Percentiles rank a stretch among this genome's conserved stretches.
phyloP scores from a whole-genome alignment of 352 stramenopile species.

The Halophytophthora polymorphica region DNA sequence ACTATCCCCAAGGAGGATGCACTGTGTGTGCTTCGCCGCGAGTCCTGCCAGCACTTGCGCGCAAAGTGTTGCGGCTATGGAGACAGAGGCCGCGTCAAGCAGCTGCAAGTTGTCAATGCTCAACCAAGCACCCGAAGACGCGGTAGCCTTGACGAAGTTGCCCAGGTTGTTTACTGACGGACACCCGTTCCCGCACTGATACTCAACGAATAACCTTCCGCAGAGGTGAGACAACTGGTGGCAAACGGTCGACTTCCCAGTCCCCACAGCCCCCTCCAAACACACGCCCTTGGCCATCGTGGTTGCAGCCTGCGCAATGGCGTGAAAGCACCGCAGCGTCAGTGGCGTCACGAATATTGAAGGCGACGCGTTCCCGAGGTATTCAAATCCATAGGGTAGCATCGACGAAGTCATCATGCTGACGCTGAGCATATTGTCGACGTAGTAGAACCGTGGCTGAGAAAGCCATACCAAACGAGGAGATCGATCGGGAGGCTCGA shows the following conservation, averaged over 20 bases:
- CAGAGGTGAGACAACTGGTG: conserved; percentile 39
- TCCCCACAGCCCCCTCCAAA: conserved; percentile 31
- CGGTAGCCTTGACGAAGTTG: conserved; percentile 49
- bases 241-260: conserved; percentile 48
- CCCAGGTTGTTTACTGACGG: conserved; percentile 29
- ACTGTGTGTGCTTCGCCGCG: conserved; percentile 34
- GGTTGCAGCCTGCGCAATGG: conserved; percentile 37
- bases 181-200: conserved; percentile 27
- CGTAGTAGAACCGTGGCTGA: conserved; percentile 67
- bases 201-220: conserved; percentile 43
- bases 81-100: conserved; percentile 16
- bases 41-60: conserved; percentile 42
- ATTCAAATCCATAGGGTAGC: conserved; percentile 71
- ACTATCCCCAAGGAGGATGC: conserved; percentile 32
- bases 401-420: conserved; percentile 43
- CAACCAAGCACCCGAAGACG: conserved; percentile 56
- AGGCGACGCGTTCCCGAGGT: conserved; percentile 45
- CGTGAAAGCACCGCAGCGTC: conserved; percentile 60
- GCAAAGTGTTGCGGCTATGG: conserved; percentile 35
- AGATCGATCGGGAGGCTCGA: conserved; percentile 1
- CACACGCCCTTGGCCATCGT: conserved; percentile 36
- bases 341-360: conserved; percentile 48
- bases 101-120: conserved; percentile 36
- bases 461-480: conserved; percentile 48
- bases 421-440: conserved; percentile 47